phyloP scores from a whole-genome alignment of 768 basidiomycete species.

The Atractiella rhizophila region DNA sequence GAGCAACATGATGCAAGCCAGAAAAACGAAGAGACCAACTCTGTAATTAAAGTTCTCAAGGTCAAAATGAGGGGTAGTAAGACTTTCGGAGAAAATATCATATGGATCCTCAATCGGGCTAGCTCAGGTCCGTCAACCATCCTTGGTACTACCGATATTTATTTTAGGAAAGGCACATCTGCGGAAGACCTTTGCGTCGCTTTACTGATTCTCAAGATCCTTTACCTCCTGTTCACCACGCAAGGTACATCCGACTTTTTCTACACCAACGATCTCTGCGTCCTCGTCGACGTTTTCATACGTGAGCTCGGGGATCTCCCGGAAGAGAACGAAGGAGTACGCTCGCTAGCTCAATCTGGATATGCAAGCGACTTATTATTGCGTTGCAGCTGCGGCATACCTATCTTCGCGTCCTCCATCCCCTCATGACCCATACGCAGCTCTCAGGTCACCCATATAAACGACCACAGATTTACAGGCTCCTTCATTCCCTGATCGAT shows the following conservation, averaged over 20 bases:
- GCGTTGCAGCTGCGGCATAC: constrained; percentile 57
- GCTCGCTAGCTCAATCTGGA: not conserved
- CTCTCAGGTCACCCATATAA: constrained; percentile 66
- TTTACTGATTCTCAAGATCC: constrained; percentile 68
- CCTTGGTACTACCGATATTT: constrained; percentile 36
- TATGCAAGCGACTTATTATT: constrained; percentile 1
- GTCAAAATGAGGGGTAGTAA: constrained; percentile 61
- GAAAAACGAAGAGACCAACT: constrained; percentile 28
- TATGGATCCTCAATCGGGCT: constrained; percentile 95
- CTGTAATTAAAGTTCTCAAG: constrained; percentile 58
- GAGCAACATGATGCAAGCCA: constrained; percentile 17
- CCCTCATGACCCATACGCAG: constrained; percentile 81
- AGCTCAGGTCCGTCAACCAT: too few relatives aligned
- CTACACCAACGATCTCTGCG: constrained; percentile 88
- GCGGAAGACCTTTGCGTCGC: constrained; percentile 87
- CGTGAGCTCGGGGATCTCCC: constrained; percentile 74
- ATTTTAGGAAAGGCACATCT: constrained; percentile 26
- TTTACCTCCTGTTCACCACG: constrained; percentile 85
- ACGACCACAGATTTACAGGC: constrained; percentile 58
- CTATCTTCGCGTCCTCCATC: constrained; percentile 84
- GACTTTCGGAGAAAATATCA: constrained; percentile 94
- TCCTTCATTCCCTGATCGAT: constrained; percentile 49
- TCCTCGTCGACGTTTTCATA: constrained; percentile 92
- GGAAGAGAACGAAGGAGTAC: constrained; percentile 48
- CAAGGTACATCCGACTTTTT: constrained; percentile 83